These are phyloP conservation scores for Anacardium occidentale DNA, from an alignment of 345 rosid species.

Conservation along the genomic window DNA sequence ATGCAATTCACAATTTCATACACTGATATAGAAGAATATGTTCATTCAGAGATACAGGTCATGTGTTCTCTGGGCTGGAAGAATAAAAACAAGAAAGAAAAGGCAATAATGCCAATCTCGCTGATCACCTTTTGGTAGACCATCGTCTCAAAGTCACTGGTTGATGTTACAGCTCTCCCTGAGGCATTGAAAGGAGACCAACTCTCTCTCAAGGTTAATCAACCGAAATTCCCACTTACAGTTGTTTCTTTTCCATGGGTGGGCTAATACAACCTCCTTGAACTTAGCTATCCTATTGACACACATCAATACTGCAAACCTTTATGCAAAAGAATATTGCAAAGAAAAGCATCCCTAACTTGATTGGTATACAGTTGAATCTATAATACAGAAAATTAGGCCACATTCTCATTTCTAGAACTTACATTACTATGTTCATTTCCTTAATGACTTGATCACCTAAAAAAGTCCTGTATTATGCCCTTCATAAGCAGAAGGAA, in stretches of 20 bases:
- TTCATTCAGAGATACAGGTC: neutral
- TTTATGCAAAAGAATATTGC: neutral
- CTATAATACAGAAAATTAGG: neutral
- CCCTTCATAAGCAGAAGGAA: too few relatives aligned
- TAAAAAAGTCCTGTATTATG: neutral
- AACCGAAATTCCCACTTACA: neutral
- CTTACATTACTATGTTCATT: neutral
- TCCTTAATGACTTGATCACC: conserved; percentile 1
- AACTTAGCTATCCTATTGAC: neutral
- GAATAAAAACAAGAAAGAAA: neutral
- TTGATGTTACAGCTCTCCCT: conserved; percentile 3
- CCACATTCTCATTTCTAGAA: neutral
- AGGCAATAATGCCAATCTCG: neutral
- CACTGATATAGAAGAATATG: neutral
- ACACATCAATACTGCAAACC: neutral
- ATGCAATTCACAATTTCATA: neutral
- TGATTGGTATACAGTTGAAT: neutral
- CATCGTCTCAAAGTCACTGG: neutral
- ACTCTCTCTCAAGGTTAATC: neutral
- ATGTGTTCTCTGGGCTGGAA: neutral
- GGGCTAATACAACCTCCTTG: neutral
- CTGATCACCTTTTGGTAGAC: neutral
- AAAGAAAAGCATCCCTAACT: conserved; percentile 3
- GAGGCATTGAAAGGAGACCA: neutral
- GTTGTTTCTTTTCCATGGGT: neutral